These are phyloP conservation scores for Plasmodium cynomolgi DNA, from an alignment of 169 alveolate genomes.

Conservation along the genomic window DNA sequence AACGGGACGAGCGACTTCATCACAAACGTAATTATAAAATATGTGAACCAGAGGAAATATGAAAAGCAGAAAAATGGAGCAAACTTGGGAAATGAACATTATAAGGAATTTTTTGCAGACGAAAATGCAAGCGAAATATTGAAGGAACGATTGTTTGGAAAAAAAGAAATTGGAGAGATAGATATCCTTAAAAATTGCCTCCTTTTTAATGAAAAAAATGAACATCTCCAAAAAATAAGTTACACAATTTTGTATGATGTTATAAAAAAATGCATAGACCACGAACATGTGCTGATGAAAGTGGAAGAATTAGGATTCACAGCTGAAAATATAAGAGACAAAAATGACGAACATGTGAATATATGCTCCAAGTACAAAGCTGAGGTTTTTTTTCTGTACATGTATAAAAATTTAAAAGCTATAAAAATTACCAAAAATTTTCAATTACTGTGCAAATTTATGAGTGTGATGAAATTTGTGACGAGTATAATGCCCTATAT, in stretches of 20 bases:
- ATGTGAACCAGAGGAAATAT: constrained; percentile 26
- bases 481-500: constrained; percentile 32
- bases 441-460: constrained; percentile 37
- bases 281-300: constrained; percentile 71
- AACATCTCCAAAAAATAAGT: constrained; percentile 28
- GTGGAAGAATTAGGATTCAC: constrained; percentile 74
- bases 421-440: constrained; percentile 53
- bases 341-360: constrained; percentile 48
- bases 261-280: constrained; percentile 70
- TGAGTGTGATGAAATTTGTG: constrained; percentile 34
- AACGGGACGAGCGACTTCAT: constrained; percentile 11
- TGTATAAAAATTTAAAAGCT: constrained; percentile 53
- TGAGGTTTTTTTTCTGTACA: constrained; percentile 38
- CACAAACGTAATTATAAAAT: constrained; percentile 55
- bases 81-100: neutral
- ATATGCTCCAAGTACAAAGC: constrained; percentile 68
- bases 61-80: constrained; percentile 19
- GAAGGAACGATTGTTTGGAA: constrained; percentile 27
- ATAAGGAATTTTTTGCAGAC: neutral
- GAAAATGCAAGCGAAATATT: constrained; percentile 16
- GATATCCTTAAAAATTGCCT: constrained; percentile 59
- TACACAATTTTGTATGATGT: constrained; percentile 56
- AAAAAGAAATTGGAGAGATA: constrained; percentile 21
- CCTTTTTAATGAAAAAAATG: constrained; percentile 33
- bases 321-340: constrained; percentile 62